Conservation (phyloP, 1,284 basidiomycete species). For the Papiliotrema fonsecae region DNA sequence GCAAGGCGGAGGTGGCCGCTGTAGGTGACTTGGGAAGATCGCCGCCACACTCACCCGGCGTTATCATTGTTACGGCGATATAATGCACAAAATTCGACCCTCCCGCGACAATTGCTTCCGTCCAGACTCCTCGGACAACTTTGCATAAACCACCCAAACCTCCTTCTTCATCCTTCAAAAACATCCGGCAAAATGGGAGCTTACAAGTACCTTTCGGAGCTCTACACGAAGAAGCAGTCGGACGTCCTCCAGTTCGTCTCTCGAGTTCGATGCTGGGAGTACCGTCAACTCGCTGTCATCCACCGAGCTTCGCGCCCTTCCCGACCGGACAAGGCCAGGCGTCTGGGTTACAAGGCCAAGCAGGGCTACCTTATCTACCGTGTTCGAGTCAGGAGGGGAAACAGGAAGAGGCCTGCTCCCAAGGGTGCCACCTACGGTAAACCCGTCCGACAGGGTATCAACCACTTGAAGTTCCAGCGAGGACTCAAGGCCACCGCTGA, state of each 20-base stretch:
- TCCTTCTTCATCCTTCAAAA: not conserved
- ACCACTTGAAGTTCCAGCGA: constrained; percentile 98
- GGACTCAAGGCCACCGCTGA: constrained; percentile 90
- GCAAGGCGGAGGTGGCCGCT: too few species aligned
- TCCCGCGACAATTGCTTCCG: too few species aligned
- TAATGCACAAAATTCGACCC: too few species aligned
- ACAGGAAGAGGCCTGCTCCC: constrained; percentile 97
- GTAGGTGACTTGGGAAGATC: too few species aligned
- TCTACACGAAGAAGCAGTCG: constrained; percentile 53
- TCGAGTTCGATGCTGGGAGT: constrained; percentile 99
- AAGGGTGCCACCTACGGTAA: constrained; percentile 99
- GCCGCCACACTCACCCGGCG: too few species aligned
- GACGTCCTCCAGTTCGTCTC: constrained; percentile 98
- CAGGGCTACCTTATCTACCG: constrained; percentile 99
- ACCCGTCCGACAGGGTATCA: constrained; percentile 99
- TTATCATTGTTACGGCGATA: too few species aligned
- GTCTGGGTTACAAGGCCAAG: constrained; percentile 99
- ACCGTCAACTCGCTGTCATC: constrained; percentile 95
- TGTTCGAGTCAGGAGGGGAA: constrained; percentile 93
- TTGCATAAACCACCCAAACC: too few species aligned
- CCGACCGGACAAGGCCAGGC: constrained; percentile 97
- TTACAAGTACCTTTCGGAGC: constrained; percentile 96
- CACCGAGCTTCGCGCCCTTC: constrained; percentile 97
- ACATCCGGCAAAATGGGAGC: too few species aligned
- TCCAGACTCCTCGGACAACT: too few species aligned